Evolutionary conservation across 768 basidiomycete genomes (phyloP).

Genomic region (Mycena crocata): DNA sequence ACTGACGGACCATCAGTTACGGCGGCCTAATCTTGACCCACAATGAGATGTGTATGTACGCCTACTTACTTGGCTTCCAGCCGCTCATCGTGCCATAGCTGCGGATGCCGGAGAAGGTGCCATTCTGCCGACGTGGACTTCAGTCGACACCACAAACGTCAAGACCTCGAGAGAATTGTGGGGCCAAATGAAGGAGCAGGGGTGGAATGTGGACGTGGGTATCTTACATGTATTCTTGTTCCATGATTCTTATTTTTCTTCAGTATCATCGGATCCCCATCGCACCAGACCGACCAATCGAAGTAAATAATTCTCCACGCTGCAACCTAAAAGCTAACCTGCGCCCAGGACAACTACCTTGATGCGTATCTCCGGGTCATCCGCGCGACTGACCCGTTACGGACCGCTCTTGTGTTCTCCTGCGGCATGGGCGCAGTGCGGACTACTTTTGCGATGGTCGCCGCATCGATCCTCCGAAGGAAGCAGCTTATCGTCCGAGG

Average conservation of each 20-base stretch:
- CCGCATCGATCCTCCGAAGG: conserved; percentile 86
- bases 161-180: conserved; percentile 90
- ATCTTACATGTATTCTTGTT: conserved; percentile 9
- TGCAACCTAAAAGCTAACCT: background rate
- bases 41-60: conserved; percentile 82
- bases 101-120: conserved; percentile 78
- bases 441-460: conserved; percentile 98
- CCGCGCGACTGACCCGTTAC: conserved; percentile 79
- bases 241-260: conserved; percentile 30
- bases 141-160: conserved; percentile 86
- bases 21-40: conserved; percentile 94
- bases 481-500: conserved; percentile 77
- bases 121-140: conserved; percentile 93
- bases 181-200: conserved; percentile 79
- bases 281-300: conserved; percentile 90
- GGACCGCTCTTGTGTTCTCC: conserved; percentile 90
- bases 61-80: background rate
- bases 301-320: conserved; percentile 41
- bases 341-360: conserved; percentile 86
- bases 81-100: conserved; percentile 46
- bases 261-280: conserved; percentile 96
- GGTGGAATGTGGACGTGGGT: conserved; percentile 92
- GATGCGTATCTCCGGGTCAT: conserved; percentile 92
- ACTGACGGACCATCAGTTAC: conserved; percentile 60
- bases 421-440: conserved; percentile 98